Evolutionary conservation across 257 asterid species (phyloP), one percentile per base, ranked within the genome.

Genomic region (Solanum virginianum): DNA sequence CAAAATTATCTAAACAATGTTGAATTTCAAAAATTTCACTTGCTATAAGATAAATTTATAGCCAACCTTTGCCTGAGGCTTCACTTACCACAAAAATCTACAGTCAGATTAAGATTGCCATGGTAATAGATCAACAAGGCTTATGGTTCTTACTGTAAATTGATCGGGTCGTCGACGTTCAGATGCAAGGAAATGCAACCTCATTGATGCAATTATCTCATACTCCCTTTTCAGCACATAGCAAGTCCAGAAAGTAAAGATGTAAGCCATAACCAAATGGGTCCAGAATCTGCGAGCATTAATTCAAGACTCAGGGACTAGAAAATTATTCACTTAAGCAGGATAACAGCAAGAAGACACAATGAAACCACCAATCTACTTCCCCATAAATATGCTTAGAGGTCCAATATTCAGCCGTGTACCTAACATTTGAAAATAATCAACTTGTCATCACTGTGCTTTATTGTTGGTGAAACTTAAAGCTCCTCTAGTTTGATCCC

Each of bases 91-190:
- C 26, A 83, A 47, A 59, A 62, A 11, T 16, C 66, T 60, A 60
- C 36, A 32, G 74, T 29, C 74, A n/a, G 29, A 80, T 53, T 43
- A 81, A 36, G 7, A 8, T 53, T 10, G 56, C 53, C 74, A 74
- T 15, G 15, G 5, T 75, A 22, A 75, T 49, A 49, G 15, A 75
- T 49, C 24, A 75, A 75, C 24, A 15, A 75, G 82, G 82, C 15
- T 49, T 77, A 53, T 15, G 82, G 47, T 32, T 49, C 90, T 90
- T 87, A 96, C 99, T 45, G 96, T 94, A 88, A 90, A 96, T 79
- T 96, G 99, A 88, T 94, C 98, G 65, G 99, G 98, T 60, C 98
- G 98, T 8, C 99, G 98, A 84, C 85, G 92, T 85, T 91, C 95
- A 51, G 99, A 91, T 84, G 98, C 96, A 86, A 96, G 93, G 90